Base-by-base conservation (phyloP, 2,329 filamentous ascomycete species). In the Exophiala mesophila region DNA sequence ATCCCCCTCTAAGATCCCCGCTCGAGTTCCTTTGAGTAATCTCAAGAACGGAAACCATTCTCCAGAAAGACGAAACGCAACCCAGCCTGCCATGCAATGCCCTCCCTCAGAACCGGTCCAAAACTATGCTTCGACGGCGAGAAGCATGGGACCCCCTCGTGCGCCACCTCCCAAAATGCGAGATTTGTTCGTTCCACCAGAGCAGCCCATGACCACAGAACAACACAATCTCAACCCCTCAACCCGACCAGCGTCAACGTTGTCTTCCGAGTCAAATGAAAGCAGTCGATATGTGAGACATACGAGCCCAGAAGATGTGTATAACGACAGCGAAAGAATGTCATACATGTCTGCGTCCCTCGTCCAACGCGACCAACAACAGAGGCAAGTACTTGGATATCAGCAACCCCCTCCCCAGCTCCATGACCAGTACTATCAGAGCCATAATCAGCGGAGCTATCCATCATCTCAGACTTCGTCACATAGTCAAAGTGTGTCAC, bases 131-230 rank as follows among this genome's bases (percentile, higher is more conserved):
- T 49, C 47, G 37, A 52, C 67, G 34, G 47, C 65, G 30, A 58
- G 63, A 16, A 66, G 64, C 47, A 67, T 68, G 63, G 76, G 73
- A 18, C 76, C 77, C 38, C 77, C 77, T 58, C 73, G 80, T 49
- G 82, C 82, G 1, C 87, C 88, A 24, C 89, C 89, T 9, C 90
- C 90, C 36, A 92, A 88, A 63, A 96, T 97, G 88, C 82, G 90
- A 52, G 88, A 94, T 30, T 73, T 96, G 20, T 79, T 80, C 50
- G 64, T 71, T 6, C 75, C 74, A 3, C 69, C 58, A 39, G 61
- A 64, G 21, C 65, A 62, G 42, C 53, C 58, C 41, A 23, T 30
- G 19, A 8, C 36, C 41, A 28, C 45, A 29, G 23, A 28, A 34
- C n/a, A 65, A 63, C 44, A 60, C 63, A 5, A 59, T 57, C 44